Evolutionary conservation across 306 rosid genomes (phyloP), one percentile per base, ranked within the genome.

Genomic region (Quercus suber): DNA sequence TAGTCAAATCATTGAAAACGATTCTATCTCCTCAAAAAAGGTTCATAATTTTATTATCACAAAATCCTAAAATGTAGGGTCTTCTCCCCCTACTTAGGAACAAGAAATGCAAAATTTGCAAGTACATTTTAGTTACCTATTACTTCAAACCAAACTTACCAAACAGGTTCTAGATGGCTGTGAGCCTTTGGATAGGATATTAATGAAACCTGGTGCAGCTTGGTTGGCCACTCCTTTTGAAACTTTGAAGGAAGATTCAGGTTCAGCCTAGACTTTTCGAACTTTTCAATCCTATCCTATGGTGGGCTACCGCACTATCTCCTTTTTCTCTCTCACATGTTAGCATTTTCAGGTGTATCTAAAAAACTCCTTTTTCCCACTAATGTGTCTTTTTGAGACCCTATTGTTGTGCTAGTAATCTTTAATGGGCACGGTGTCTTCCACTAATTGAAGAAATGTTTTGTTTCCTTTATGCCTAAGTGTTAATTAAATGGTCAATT

Each of bases 391-490:
- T 73, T 77, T 82, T 55, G 69, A 63, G 64, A 76, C 60, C 59
- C 76, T 76, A 3, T 73, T 64, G 57, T 77, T 81, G 67, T 67
- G 74, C 45, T 37, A 49, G 65, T 53, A 63, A 82, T 65, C 65
- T 79, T 85, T 58, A 82, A 83, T 81, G 87, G 89, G 74, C 80
- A 79, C 68, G 81, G 85, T 79, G 76, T 65, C 73, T 72, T 73
- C 89, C 96, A 85, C 89, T 87, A 75, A 71, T 75, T 82, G 68
- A 85, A 86, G 82, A 81, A 71, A 58, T 27, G 11, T 77, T 79
- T 59, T 80, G 82, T 80, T 63, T 76, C 80, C 59, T 79, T 76
- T 74, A 57, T 76, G 71, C 14, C 15, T 49, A 10, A 49, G 53
- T 49, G 53, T 49, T 49, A 13, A 49, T 49, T 10, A 49, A 49